These are phyloP conservation scores for Suaeda aralocaspica DNA, from an alignment of 148 eudicot genomes.

Conservation along the genomic window DNA sequence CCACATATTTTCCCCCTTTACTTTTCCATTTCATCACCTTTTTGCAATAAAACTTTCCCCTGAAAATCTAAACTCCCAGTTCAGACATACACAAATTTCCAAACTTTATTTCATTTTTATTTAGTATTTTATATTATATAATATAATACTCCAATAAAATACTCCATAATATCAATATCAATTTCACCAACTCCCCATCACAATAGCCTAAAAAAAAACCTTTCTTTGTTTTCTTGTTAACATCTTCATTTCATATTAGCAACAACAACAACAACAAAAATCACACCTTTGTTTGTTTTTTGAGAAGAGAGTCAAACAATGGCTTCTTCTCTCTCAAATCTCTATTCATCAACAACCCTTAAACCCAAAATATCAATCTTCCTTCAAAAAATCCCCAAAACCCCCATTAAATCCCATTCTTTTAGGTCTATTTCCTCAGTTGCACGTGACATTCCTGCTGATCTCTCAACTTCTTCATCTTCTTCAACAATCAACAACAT, in stretches of 20 bases:
- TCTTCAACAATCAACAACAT: slow-evolving; percentile 14
- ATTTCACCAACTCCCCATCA: background rate
- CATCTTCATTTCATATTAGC: slow-evolving; percentile 19
- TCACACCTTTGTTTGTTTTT: background rate
- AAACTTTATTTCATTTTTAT: too few species aligned
- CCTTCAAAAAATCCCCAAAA: slow-evolving; percentile 13
- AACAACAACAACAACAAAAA: background rate
- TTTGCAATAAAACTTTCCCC: too few species aligned
- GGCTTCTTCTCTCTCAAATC: slow-evolving; percentile 53
- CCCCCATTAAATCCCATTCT: slow-evolving; percentile 19
- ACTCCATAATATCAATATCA: slow-evolving; percentile 4
- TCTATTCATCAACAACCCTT: slow-evolving; percentile 43
- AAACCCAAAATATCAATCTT: slow-evolving; percentile 30
- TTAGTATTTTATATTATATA: too few species aligned
- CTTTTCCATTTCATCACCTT: too few species aligned
- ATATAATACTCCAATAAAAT: too few species aligned
- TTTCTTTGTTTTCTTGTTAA: background rate
- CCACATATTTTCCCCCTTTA: too few species aligned
- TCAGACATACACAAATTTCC: too few species aligned
- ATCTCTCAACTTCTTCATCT: background rate
- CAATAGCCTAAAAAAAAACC: slow-evolving; percentile 1
- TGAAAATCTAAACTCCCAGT: too few species aligned
- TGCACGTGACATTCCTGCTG: slow-evolving; percentile 42
- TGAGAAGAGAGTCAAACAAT: slow-evolving; percentile 18
- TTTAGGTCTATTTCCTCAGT: slow-evolving; percentile 31